Conservation (phyloP, 805 yeast species). For the Scheffersomyces ergatensis region DNA sequence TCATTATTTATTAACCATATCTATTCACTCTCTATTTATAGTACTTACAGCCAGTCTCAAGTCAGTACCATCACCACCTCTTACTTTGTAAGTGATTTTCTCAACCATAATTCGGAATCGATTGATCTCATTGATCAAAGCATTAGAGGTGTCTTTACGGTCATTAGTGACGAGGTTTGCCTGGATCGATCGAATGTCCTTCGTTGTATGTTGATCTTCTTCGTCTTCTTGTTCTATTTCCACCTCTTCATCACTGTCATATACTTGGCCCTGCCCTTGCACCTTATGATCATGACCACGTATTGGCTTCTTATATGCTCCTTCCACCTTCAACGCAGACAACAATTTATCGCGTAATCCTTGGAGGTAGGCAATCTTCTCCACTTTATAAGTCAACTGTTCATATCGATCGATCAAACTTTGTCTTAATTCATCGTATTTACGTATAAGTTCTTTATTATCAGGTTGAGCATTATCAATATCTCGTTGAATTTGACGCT, state of each 20-base stretch:
- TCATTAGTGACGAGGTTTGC: not conserved
- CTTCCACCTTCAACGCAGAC: conserved; percentile 1
- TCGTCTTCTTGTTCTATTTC: not conserved
- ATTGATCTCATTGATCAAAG: conserved; percentile 2
- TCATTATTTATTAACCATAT: no score
- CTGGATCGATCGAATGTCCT: not conserved
- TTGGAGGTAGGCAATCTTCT: conserved; percentile 27
- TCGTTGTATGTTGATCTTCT: not conserved
- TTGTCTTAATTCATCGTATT: conserved; percentile 18
- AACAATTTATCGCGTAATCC: conserved; percentile 8
- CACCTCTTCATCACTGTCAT: conserved; percentile 8
- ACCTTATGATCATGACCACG: not conserved
- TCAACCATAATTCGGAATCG: conserved; percentile 9
- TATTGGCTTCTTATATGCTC: not conserved
- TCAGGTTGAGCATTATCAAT: no score
- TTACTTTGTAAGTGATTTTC: conserved; percentile 9
- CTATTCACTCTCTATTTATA: no score
- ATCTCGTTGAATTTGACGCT: no score
- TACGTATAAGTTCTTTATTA: conserved; percentile 1
- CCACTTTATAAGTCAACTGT: conserved; percentile 21
- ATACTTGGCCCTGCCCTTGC: not conserved
- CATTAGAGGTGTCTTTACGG: not conserved
- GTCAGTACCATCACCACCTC: conserved; percentile 2
- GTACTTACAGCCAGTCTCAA: no score
- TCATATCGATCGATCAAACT: conserved; percentile 14